Evolutionary conservation across 129 eudicot genomes (phyloP).

Genomic region (Helianthus annuus): DNA sequence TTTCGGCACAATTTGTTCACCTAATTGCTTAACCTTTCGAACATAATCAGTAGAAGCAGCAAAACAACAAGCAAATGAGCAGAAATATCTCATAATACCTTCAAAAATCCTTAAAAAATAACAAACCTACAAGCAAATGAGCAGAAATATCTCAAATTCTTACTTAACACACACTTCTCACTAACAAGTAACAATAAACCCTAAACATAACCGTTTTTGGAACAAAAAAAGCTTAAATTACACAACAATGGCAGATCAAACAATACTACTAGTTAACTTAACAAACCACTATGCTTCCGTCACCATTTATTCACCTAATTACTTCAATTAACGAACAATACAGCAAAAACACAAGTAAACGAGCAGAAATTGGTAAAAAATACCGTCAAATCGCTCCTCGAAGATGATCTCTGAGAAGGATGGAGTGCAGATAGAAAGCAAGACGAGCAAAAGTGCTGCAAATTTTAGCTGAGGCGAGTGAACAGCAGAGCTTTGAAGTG

Average conservation of each 20-base stretch:
- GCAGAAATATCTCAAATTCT: background rate
- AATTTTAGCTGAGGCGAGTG: slow-evolving; percentile 5
- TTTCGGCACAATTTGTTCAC: too few species aligned
- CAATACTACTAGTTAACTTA: background rate
- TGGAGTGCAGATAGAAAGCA: slow-evolving; percentile 29
- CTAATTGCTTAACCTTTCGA: too few species aligned
- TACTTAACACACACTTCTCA: background rate
- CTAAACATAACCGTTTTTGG: background rate
- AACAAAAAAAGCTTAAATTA: background rate
- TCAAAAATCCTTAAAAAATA: too few species aligned
- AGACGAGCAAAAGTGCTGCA: slow-evolving; percentile 17
- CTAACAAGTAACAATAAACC: background rate
- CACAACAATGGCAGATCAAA: slow-evolving; percentile 3
- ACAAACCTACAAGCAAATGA: background rate
- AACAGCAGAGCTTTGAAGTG: slow-evolving; percentile 17
- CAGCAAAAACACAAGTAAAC: slow-evolving; percentile 10
- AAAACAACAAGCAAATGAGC: too few species aligned
- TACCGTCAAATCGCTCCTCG: slow-evolving; percentile 95
- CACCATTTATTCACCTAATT: background rate
- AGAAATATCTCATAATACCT: too few species aligned
- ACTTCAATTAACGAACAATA: background rate
- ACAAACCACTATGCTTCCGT: background rate
- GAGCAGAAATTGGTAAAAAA: background rate
- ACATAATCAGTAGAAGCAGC: too few species aligned
- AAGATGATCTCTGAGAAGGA: slow-evolving; percentile 74